Conservation (phyloP, 2,329 filamentous ascomycete genomes). For the Alternaria incomplexa region DNA sequence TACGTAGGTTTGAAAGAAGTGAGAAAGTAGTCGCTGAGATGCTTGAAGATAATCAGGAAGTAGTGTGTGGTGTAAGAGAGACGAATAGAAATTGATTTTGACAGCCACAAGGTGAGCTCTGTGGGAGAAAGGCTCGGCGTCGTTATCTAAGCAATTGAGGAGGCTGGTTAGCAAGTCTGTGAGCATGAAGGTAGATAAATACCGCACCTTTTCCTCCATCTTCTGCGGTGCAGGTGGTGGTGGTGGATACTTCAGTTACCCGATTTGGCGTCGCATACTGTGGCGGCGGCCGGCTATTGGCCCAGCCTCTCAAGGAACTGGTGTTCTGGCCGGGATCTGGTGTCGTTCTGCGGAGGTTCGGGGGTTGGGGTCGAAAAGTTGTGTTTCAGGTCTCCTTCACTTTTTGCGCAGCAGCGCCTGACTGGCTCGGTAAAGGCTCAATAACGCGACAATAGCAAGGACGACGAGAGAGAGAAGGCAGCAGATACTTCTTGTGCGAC, state of each 20-base stretch:
- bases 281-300: not conserved
- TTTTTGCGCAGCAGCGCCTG: not conserved
- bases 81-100: not conserved
- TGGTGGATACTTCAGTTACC: not conserved
- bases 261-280: not conserved
- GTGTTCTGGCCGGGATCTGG: too few relatives aligned
- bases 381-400: conserved; percentile 6
- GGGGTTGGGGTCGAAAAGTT: not conserved
- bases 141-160: not conserved
- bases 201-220: not conserved
- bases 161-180: not conserved
- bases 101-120: not conserved
- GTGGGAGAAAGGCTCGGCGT: not conserved
- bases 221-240: not conserved
- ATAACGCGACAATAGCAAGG: not conserved
- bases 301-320: not conserved
- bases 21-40: not conserved
- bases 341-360: not conserved
- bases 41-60: not conserved
- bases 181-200: not conserved
- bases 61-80: not conserved
- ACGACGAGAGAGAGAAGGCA: not conserved
- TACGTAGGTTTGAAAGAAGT: not conserved
- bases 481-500: not conserved
- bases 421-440: not conserved